Base-by-base conservation (phyloP, 495 filamentous ascomycete species). In the Trichoderma reesei region DNA sequence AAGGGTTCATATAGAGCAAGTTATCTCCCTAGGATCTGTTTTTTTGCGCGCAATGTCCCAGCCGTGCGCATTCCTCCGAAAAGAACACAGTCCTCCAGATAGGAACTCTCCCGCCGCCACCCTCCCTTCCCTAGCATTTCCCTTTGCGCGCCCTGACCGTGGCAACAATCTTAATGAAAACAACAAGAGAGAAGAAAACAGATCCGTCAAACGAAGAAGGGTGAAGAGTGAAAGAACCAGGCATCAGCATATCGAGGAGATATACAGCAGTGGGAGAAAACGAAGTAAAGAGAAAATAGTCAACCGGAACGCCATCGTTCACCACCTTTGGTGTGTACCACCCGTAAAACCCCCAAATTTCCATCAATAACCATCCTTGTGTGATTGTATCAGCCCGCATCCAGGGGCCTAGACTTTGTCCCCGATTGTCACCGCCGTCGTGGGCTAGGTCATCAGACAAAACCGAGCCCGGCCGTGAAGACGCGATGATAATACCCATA, bases 311-410 rank as follows among this genome's bases (percentile, higher is more conserved):
- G 51, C 51, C 51, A 11, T 56, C 51, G 51, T 56, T 34, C 46
- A 51, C n/a, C 51, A 56, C 51, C 20, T 10, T 31, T 10, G 31
- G 16, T 48, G 44, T 56, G 26, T 31, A 14, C 51, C 51, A 56
- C n/a, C 51, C 51, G 51, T 56, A 34, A 56, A 56, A 31, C 51
- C 51, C 51, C 20, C 16, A 56, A 56, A 56, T 56, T 56, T 56
- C 51, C 51, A 56, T 56, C 51, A 56, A 56, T 33, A 56, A 56
- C 26, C 51, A 56, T 56, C 51, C 51, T 56, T 13, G n/a, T 56
- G 16, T 51, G 14, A 33, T 36, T 56, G 31, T 56, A 56, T 9
- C 51, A 31, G 10, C 31, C 51, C 51, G 51, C 51, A 56, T 31
- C 51, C 51, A 26, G 31, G 51, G 16, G 51, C 20, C 51, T 2